Conservation (phyloP, 768 basidiomycete genomes). For the Dacryopinax primogenitus region DNA sequence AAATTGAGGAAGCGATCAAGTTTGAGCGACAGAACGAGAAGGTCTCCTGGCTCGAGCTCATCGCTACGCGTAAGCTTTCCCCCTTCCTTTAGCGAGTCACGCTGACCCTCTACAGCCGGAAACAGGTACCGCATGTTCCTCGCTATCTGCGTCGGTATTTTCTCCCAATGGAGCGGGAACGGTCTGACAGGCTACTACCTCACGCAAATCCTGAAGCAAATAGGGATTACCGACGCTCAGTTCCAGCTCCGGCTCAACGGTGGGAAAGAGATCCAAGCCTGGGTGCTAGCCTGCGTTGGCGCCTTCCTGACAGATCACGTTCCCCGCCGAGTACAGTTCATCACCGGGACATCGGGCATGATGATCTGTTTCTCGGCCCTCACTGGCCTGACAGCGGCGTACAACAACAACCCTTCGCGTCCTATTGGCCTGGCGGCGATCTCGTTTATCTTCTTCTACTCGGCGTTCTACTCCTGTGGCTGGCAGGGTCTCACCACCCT, state of each 20-base stretch:
- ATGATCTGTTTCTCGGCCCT: not conserved
- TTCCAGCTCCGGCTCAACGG: not conserved
- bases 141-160: slow-evolving; percentile 8
- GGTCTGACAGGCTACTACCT: not conserved
- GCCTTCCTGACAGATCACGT: slow-evolving; percentile 5
- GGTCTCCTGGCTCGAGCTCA: slow-evolving; percentile 36
- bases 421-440: slow-evolving; percentile 9
- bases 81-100: not conserved
- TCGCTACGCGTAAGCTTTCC: slow-evolving; percentile 24
- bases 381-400: not conserved
- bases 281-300: not conserved
- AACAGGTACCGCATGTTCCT: slow-evolving; percentile 6
- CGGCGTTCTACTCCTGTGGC: slow-evolving; percentile 3
- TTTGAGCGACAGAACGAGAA: slow-evolving; percentile 38
- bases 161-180: slow-evolving; percentile 8
- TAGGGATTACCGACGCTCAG: not conserved
- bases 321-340: not conserved
- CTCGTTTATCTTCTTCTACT: slow-evolving; percentile 17
- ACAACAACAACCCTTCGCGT: not conserved
- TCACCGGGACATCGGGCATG: not conserved
- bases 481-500: not conserved
- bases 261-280: slow-evolving; percentile 14
- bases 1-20: slow-evolving; percentile 36
- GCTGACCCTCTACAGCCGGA: not conserved
- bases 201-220: not conserved